Conservation (phyloP, 371 early-diverging fungal genomes). For the Choanephora cucurbitarum region DNA sequence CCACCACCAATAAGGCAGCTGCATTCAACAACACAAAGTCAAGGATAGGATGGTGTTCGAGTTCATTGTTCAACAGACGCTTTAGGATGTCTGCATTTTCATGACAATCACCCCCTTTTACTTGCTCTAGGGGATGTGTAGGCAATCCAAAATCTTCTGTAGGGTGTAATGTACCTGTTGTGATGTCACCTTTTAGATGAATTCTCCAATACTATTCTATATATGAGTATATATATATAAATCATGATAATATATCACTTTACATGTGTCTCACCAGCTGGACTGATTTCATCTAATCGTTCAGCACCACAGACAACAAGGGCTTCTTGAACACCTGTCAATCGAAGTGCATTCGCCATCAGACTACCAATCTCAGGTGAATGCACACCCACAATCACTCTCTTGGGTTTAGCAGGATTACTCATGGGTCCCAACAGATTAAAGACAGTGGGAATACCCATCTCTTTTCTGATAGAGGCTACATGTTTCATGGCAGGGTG, state of each 20-base stretch:
- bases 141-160: conserved; percentile 82
- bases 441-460: conserved; percentile 94
- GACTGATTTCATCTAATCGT: conserved; percentile 84
- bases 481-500: conserved; percentile 92
- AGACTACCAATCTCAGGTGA: conserved; percentile 74
- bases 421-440: conserved; percentile 94
- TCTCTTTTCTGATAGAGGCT: conserved; percentile 76
- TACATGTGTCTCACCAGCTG: conserved; percentile 75
- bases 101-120: conserved; percentile 77
- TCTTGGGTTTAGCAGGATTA: conserved; percentile 86
- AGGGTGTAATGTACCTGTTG: conserved; percentile 70
- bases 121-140: conserved; percentile 70
- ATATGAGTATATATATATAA: neutral
- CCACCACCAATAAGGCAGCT: conserved; percentile 82
- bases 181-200: conserved; percentile 58
- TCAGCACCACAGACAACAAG: conserved; percentile 87
- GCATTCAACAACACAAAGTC: conserved; percentile 93
- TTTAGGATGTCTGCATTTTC: conserved; percentile 76
- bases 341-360: conserved; percentile 82
- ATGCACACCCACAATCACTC: conserved; percentile 89
- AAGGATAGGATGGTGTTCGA: conserved; percentile 69
- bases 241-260: conserved; percentile 11
- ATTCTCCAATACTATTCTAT: conserved; percentile 70
- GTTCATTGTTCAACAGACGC: conserved; percentile 63
- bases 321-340: conserved; percentile 76